Percentiles rank a stretch among this genome's conserved stretches.
phyloP scores from a whole-genome alignment of 768 basidiomycete species.

The Lactifluus hygrophoroides region DNA sequence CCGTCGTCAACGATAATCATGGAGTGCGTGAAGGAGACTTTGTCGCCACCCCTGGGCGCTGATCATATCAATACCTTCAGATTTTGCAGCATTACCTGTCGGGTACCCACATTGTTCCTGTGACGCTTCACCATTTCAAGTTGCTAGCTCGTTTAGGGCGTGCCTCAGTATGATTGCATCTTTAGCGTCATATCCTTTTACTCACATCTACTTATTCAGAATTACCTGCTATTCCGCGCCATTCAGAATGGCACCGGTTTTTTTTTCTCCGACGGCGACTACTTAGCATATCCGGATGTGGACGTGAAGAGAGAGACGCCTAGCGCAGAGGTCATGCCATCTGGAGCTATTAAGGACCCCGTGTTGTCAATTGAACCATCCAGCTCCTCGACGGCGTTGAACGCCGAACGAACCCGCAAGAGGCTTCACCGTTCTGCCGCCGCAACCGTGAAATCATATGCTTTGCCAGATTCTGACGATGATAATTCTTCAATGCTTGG shows the following conservation, averaged over 20 bases:
- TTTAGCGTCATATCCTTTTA: not conserved
- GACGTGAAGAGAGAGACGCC: constrained; percentile 20
- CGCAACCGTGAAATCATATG: constrained; percentile 47
- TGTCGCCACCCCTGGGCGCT: constrained; percentile 27
- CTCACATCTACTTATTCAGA: constrained; percentile 29
- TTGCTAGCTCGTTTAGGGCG: constrained; percentile 60
- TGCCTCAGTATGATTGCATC: constrained; percentile 39
- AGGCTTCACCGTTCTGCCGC: constrained; percentile 54
- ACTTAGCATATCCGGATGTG: constrained; percentile 30
- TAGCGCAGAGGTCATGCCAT: constrained; percentile 19
- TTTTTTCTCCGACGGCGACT: constrained; percentile 62
- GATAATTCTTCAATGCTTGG: constrained; percentile 42
- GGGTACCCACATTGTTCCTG: constrained; percentile 41
- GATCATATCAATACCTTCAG: constrained; percentile 38
- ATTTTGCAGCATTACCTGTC: constrained; percentile 23
- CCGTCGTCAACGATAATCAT: constrained; percentile 56
- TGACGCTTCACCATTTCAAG: constrained; percentile 72
- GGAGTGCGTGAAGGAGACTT: constrained; percentile 24
- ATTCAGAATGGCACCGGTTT: constrained; percentile 63
- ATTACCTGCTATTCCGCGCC: constrained; percentile 45
- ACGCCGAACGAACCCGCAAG: constrained; percentile 27
- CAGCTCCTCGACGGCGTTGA: constrained; percentile 25
- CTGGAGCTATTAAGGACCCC: constrained; percentile 7
- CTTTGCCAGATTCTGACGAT: constrained; percentile 63
- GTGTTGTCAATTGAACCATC: constrained; percentile 13